Percentiles rank a stretch among this genome's conserved stretches.
Evolutionary conservation across 805 yeast genomes (phyloP).

Genomic region (Schwanniomyces polymorphus): DNA sequence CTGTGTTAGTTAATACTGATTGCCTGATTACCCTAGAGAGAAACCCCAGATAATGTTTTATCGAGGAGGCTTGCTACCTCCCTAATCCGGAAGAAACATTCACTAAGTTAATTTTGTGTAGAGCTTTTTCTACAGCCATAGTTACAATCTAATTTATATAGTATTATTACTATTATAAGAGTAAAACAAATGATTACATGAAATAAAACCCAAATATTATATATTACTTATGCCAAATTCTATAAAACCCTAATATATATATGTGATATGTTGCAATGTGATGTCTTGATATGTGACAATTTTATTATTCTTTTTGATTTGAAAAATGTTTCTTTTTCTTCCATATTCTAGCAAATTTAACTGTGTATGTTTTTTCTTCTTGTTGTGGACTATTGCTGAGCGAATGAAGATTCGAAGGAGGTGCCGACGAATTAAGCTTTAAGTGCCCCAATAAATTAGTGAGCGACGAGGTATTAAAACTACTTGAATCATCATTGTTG

Average conservation of each 20-base stretch:
- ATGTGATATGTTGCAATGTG: not conserved
- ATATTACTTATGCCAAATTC: not conserved
- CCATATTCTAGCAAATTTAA: constrained; percentile 7
- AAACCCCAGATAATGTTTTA: not conserved
- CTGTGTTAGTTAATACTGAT: not conserved
- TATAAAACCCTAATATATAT: not conserved
- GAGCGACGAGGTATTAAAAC: constrained; percentile 8
- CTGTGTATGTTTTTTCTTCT: not conserved
- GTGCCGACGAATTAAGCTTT: constrained; percentile 5
- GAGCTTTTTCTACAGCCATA: too few species aligned
- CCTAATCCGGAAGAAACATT: not conserved
- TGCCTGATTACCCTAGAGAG: too few species aligned
- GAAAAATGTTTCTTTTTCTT: constrained; percentile 1
- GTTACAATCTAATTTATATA: not conserved
- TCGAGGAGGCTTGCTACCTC: not conserved
- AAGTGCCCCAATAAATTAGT: constrained; percentile 15
- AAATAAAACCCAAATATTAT: not conserved
- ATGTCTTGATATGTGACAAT: not conserved
- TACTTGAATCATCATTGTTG: constrained; percentile 1
- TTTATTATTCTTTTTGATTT: not conserved
- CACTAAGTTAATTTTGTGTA: too few species aligned
- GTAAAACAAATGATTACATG: too few species aligned
- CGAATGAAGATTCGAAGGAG: not conserved
- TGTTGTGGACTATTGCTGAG: constrained; percentile 1
- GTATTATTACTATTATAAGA: too few species aligned